Evolutionary conservation across 768 basidiomycete genomes (phyloP), one percentile per base, ranked within the genome.

Genomic region (Tremella yokohamensis): DNA sequence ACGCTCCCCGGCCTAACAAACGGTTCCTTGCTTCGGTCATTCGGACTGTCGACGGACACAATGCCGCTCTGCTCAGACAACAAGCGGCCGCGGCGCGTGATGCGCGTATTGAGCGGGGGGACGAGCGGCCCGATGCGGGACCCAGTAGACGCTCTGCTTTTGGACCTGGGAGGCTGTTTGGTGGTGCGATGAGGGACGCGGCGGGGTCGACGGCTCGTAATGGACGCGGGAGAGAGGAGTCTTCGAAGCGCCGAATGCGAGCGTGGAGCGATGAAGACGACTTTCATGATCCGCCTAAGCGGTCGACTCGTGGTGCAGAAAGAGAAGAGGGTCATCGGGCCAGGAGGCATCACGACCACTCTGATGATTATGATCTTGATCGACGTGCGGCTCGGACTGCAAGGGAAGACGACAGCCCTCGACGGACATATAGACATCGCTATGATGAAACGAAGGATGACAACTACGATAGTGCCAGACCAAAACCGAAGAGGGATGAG

Each of bases 11-110:
- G 64, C 77, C 93, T 1, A 81, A 82, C 68, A 82, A 80, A 56
- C 75, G 78, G 13, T 82, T 82, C 61, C 65, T 82, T 8, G 69
- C 73, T 0, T 68, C 74, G 19, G 91, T 99, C 60, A 92, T 99
- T 56, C 84, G 86, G 65, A 91, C 84, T 64, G 96, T 96, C 3
- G 93, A 96, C 72, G 93, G 93, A 57, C 96, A 99, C 71, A 99
- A 99, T 76, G 85, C 87, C 77, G 85, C 87, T 12, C 80, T 99
- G 4, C 58, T 79, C 2, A 68, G 73, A 11, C 61, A 65, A 18
- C 79, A 80, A 56, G 75, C 75, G 20, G 54, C 72, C 9, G 71
- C 71, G 2, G 76, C 77, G 2, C 57, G 65, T 12, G 62, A 63
- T 26, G 71, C 62, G 11, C 55, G 73, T n/a, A 62, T 63, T 19